Conservation (phyloP, 805 yeast species). For the Hermanozyma aechmeae region DNA sequence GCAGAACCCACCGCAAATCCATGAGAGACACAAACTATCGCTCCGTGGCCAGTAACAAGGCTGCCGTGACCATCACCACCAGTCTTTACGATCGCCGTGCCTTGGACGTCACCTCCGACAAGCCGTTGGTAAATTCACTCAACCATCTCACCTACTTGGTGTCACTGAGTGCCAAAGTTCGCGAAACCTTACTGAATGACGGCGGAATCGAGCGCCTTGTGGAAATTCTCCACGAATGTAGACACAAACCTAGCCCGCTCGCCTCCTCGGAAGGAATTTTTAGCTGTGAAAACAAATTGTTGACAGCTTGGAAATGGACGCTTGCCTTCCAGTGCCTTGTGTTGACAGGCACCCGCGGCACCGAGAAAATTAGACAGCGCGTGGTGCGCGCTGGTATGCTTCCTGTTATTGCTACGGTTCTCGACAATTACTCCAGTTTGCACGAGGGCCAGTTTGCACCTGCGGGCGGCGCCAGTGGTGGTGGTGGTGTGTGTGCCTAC, state of each 20-base stretch:
- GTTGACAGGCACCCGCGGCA: slow-evolving; percentile 85
- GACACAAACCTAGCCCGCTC: slow-evolving; percentile 19
- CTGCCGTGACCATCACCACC: slow-evolving; percentile 86
- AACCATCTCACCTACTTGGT: slow-evolving; percentile 85
- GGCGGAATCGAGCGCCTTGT: slow-evolving; percentile 90
- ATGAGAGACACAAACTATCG: slow-evolving; percentile 84
- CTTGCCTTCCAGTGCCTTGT: slow-evolving; percentile 88
- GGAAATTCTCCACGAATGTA: slow-evolving; percentile 77
- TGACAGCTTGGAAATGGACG: slow-evolving; percentile 97
- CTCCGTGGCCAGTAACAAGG: slow-evolving; percentile 69
- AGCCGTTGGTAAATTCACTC: slow-evolving; percentile 84
- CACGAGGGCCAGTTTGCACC: slow-evolving; percentile 28
- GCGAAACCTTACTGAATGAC: slow-evolving; percentile 82
- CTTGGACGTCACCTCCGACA: slow-evolving; percentile 78
- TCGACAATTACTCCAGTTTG: slow-evolving; percentile 67
- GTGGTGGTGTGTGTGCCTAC: slow-evolving; percentile 3
- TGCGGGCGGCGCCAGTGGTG: no score
- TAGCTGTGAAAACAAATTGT: slow-evolving; percentile 34
- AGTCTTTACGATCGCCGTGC: slow-evolving; percentile 89
- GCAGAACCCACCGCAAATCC: not conserved
- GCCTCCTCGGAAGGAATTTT: slow-evolving; percentile 20
- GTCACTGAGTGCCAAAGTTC: slow-evolving; percentile 76
- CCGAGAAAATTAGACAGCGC: slow-evolving; percentile 74
- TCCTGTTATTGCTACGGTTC: slow-evolving; percentile 83
- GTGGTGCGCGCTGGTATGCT: slow-evolving; percentile 88